These are phyloP conservation scores for Arachis stenosperma DNA, from an alignment of 306 rosid species.

Conservation along the genomic window DNA sequence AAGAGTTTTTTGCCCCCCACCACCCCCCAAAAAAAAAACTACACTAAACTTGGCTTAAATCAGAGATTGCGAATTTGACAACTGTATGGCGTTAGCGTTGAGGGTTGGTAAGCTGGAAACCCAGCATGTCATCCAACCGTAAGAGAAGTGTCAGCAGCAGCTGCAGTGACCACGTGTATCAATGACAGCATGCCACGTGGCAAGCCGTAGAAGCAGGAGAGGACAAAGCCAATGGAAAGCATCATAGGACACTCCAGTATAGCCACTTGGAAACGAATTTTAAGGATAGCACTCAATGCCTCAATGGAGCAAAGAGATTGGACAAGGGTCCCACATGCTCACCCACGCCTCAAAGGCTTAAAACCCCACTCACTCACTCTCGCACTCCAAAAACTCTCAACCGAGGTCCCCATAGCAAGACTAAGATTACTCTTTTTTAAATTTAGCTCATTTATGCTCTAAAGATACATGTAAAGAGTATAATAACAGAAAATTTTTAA, in stretches of 20 bases:
- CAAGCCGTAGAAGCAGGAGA: neutral
- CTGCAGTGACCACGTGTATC: slow-evolving; percentile 20
- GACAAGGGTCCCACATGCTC: slow-evolving; percentile 43
- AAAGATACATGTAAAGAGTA: too few species aligned
- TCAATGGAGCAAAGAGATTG: slow-evolving; percentile 46
- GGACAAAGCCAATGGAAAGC: slow-evolving; percentile 35
- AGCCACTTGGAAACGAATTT: slow-evolving; percentile 41
- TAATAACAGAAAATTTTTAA: too few species aligned
- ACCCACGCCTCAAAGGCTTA: slow-evolving; percentile 48
- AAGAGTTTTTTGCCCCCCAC: too few species aligned
- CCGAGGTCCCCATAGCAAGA: neutral
- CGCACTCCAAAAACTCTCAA: neutral
- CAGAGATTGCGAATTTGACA: too few species aligned
- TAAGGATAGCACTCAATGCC: slow-evolving; percentile 46
- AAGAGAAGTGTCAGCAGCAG: slow-evolving; percentile 54
- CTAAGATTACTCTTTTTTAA: too few species aligned
- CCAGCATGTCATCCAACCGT: slow-evolving; percentile 50
- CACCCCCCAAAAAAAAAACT: too few species aligned
- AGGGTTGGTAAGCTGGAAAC: too few species aligned
- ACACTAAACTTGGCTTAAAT: too few species aligned
- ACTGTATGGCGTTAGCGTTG: too few species aligned
- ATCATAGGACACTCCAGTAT: slow-evolving; percentile 15
- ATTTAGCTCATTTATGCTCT: too few species aligned
- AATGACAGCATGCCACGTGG: slow-evolving; percentile 16
- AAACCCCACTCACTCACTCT: neutral